Evolutionary conservation across 2,329 filamentous ascomycete species (phyloP).

Genomic region (Cylindrodendrum hubeiense): DNA sequence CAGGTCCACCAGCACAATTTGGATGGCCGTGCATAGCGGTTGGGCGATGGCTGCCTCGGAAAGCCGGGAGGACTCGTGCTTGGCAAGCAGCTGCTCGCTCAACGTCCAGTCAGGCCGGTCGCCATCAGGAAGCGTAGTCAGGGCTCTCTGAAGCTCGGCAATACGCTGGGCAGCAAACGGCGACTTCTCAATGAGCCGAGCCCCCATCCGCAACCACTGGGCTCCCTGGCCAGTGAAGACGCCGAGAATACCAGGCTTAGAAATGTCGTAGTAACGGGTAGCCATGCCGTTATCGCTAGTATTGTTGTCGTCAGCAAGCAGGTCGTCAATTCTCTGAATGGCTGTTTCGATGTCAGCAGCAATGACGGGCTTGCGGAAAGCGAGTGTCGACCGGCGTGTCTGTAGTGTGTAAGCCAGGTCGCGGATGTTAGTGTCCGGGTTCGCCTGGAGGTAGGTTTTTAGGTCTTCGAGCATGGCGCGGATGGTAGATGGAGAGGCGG

Average conservation of each 20-base stretch:
- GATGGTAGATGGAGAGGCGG: slow-evolving; percentile 27
- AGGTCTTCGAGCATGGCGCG: slow-evolving; percentile 1
- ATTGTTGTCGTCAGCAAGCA: not conserved
- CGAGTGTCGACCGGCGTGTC: not conserved
- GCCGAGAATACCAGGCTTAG: slow-evolving; percentile 35
- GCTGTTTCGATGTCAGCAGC: too few species aligned
- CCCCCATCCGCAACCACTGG: slow-evolving; percentile 51
- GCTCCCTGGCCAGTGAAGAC: slow-evolving; percentile 53
- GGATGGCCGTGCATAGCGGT: slow-evolving; percentile 47
- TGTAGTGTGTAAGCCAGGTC: slow-evolving; percentile 7
- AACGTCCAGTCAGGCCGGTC: slow-evolving; percentile 43
- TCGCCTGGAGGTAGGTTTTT: not conserved
- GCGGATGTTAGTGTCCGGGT: not conserved
- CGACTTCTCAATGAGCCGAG: slow-evolving; percentile 34
- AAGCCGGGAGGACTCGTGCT: not conserved
- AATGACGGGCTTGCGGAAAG: not conserved
- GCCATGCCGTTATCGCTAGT: too few species aligned
- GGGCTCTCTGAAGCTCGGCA: slow-evolving; percentile 7
- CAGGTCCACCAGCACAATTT: slow-evolving; percentile 45
- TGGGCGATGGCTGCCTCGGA: slow-evolving; percentile 46
- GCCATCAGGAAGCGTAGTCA: slow-evolving; percentile 39
- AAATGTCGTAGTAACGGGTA: too few species aligned
- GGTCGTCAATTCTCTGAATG: too few species aligned
- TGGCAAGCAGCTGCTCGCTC: slow-evolving; percentile 3
- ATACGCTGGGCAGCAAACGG: slow-evolving; percentile 18